phyloP scores from a whole-genome alignment of 345 rosid genomes.

The Camelina laxa region DNA sequence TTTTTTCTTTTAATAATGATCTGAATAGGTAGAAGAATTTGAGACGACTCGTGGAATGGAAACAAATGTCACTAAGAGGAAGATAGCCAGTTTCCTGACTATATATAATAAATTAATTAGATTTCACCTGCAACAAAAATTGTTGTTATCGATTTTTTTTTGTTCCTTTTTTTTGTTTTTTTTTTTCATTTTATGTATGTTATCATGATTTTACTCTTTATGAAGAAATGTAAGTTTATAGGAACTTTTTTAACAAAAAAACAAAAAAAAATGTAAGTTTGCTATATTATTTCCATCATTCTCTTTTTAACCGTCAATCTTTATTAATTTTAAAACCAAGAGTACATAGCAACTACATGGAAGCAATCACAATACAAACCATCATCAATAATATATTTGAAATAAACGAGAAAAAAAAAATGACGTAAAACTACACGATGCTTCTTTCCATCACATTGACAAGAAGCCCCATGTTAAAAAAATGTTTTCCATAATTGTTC shows the following conservation, averaged over 20 bases:
- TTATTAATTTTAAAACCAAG: neutral
- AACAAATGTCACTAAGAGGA: slow-evolving; percentile 41
- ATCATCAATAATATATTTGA: neutral
- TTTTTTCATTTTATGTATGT: neutral
- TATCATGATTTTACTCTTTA: neutral
- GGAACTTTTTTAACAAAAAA: neutral
- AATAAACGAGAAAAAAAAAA: neutral
- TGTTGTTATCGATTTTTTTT: slow-evolving; percentile 11
- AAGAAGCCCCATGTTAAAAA: neutral
- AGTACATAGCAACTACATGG: neutral
- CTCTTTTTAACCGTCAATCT: neutral
- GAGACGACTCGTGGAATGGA: slow-evolving; percentile 72
- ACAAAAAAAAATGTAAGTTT: neutral
- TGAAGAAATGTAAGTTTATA: slow-evolving; percentile 26
- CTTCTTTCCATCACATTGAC: neutral
- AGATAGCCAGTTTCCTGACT: slow-evolving; percentile 1
- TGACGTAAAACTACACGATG: neutral
- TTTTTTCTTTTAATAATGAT: neutral
- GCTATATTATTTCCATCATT: neutral
- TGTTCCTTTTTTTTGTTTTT: neutral
- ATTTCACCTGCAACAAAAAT: slow-evolving; percentile 16
- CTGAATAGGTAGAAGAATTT: slow-evolving; percentile 70
- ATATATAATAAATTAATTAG: slow-evolving; percentile 8
- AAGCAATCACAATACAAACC: neutral
- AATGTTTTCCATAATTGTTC: neutral